phyloP scores from a whole-genome alignment of 208 protist species.

The Spongospora subterranea region DNA sequence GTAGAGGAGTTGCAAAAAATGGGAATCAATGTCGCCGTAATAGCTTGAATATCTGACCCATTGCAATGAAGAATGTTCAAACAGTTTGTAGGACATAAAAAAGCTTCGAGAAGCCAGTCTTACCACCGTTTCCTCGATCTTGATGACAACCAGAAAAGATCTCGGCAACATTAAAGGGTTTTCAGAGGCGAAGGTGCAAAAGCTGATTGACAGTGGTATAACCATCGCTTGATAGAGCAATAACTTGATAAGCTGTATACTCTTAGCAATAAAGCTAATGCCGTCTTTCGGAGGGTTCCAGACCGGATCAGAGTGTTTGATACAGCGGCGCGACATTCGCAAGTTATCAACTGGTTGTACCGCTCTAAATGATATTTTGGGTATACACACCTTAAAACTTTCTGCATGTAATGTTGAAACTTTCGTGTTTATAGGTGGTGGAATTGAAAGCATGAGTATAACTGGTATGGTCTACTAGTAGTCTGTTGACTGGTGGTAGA shows the following conservation, averaged over 20 bases:
- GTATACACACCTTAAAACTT: too few relatives aligned
- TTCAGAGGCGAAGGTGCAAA: conserved; percentile 96
- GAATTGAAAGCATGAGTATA: conserved; percentile 29
- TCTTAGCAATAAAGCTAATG: conserved; percentile 80
- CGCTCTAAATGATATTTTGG: conserved; percentile 89
- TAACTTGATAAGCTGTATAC: not conserved
- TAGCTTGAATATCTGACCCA: not conserved
- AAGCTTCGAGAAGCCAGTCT: conserved; percentile 78
- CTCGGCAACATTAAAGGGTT: conserved; percentile 92
- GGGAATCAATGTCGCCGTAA: not conserved
- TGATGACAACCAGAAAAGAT: conserved; percentile 77
- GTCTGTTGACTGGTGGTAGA: conserved; percentile 78
- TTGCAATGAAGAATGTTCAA: not conserved
- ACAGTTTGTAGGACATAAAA: conserved; percentile 73
- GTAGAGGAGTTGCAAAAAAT: not conserved
- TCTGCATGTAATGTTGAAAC: too few relatives aligned
- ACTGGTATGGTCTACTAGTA: not conserved
- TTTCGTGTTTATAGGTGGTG: too few relatives aligned
- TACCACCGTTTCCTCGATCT: conserved; percentile 72
- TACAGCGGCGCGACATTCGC: conserved; percentile 60
- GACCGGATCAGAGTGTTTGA: conserved; percentile 78
- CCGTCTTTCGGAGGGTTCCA: conserved; percentile 2
- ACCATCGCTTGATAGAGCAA: not conserved
- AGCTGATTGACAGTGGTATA: conserved; percentile 85
- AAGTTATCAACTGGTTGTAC: conserved; percentile 90